Conservation (phyloP, 2,329 filamentous ascomycete species). For the Penicillium brevicompactum region DNA sequence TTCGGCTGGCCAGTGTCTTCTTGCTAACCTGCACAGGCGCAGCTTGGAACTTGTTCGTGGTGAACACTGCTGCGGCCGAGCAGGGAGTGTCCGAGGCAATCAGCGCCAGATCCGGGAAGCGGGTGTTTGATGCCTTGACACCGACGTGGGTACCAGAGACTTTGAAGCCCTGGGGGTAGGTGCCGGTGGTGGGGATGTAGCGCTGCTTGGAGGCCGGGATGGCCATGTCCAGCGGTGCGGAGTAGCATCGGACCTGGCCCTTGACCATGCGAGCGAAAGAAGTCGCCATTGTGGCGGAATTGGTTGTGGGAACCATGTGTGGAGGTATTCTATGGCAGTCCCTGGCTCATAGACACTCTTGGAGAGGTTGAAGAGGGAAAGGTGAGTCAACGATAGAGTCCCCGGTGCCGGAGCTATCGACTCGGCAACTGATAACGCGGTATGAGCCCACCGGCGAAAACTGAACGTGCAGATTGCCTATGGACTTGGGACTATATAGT, state of each 20-base stretch:
- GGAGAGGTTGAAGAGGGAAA: background rate
- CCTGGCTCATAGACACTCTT: conserved; percentile 2
- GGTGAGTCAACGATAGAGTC: conserved; percentile 24
- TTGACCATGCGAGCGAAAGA: conserved; percentile 39
- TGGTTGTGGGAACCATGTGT: conserved; percentile 30
- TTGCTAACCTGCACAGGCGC: conserved; percentile 88
- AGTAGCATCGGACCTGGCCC: conserved; percentile 47
- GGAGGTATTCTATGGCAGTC: background rate
- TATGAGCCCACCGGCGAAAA: conserved; percentile 6
- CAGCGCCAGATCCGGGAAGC: conserved; percentile 86
- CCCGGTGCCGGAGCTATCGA: conserved; percentile 21
- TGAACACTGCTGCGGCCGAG: conserved; percentile 89
- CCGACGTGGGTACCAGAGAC: conserved; percentile 88
- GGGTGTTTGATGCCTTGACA: conserved; percentile 90
- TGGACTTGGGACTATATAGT: background rate
- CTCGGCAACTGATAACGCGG: conserved; percentile 12
- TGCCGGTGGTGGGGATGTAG: conserved; percentile 82
- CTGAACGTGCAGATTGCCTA: background rate
- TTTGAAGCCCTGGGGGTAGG: conserved; percentile 86
- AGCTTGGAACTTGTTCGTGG: conserved; percentile 97
- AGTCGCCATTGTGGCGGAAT: conserved; percentile 35
- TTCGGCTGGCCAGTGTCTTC: conserved; percentile 66
- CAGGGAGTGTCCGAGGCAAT: conserved; percentile 85
- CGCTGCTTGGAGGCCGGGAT: conserved; percentile 83
- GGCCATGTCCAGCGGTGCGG: conserved; percentile 48